Base-by-base conservation (phyloP, 306 rosid genomes). In the Ormosia emarginata region DNA sequence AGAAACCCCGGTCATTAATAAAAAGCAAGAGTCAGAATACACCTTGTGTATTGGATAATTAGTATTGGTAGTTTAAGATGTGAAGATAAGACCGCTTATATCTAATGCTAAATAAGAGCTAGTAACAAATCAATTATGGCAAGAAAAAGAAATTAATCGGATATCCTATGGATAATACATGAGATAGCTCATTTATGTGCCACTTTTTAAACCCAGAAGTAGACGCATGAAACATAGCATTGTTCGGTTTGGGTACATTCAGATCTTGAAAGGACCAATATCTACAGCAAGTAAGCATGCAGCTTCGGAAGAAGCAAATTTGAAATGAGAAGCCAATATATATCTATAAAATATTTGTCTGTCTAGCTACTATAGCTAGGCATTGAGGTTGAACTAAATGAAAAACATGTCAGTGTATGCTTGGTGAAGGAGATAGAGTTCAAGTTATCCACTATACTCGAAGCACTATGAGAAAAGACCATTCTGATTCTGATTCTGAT, bases 191-290 rank as follows among this genome's bases (percentile, higher is more conserved):
- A 49, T 61, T 63, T 67, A 74, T 47, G 49, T 12, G 41, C 8
- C 68, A 40, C 74, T 41, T 68, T 17, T 57, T 4, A 79, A 55
- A 67, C 39, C 76, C 85, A 63, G 58, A 49, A 85, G 55, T 53
- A 63, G 44, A 70, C 14, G 6, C 33, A 76, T 11, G 33, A 13
- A 62, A 67, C 80, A 50, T 49, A 30, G 29, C n/a, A 13, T 11
- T 55, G 24, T 24, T 24, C 24, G 24, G 24, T 24, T 65, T 63
- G 11, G 17, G 64, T 77, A 64, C 15, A 81, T 32, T 70, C 75
- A 82, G 86, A 82, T 86, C 86, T 78, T 24, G 75, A 74, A 82
- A 55, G 69, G 75, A 33, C 9, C 59, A 24, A 24, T 24, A 24
- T 24, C 24, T 24, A 24, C 1, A 67, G 13, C 7, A 69, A 24